Conservation (phyloP, 768 basidiomycete species). For the Termitomyces sp. region DNA sequence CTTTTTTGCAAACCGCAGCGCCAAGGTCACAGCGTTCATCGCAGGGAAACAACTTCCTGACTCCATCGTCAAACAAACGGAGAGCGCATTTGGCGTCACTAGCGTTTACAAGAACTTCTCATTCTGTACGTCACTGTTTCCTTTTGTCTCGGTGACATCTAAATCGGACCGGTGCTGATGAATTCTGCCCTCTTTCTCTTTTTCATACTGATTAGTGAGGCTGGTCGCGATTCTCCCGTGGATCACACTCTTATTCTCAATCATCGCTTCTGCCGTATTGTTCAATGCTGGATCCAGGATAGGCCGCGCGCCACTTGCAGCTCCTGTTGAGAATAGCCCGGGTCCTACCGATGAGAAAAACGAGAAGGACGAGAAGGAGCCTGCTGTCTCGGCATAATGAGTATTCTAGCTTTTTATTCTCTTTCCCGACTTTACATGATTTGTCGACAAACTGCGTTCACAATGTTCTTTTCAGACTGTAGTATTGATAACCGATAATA, state of each 20-base stretch:
- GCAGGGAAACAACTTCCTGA: slow-evolving; percentile 29
- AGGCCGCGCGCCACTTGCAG: neutral
- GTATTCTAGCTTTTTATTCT: neutral
- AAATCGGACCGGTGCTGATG: neutral
- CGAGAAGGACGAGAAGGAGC: slow-evolving; percentile 5
- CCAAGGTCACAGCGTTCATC: slow-evolving; percentile 38
- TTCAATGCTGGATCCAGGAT: slow-evolving; percentile 22
- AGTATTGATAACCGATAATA: neutral
- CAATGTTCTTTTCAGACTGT: neutral
- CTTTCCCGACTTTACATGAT: neutral
- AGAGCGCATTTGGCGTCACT: slow-evolving; percentile 31
- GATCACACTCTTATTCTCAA: slow-evolving; percentile 38
- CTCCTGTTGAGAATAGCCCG: neutral
- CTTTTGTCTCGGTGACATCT: neutral
- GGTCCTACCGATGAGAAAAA: neutral
- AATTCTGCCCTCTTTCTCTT: neutral
- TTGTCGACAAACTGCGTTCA: too few relatives aligned
- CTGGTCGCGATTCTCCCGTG: slow-evolving; percentile 48
- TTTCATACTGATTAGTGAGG: slow-evolving; percentile 29
- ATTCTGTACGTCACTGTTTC: slow-evolving; percentile 35
- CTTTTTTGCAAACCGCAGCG: slow-evolving; percentile 34
- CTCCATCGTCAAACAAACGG: slow-evolving; percentile 27
- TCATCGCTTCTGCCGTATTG: slow-evolving; percentile 28
- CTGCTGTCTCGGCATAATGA: neutral
- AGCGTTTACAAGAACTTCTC: slow-evolving; percentile 36